A percentile compares a stretch with the other conserved stretches of the same genome.
phyloP scores from a whole-genome alignment of 768 basidiomycete genomes.

The Cyclocybe cylindracea region DNA sequence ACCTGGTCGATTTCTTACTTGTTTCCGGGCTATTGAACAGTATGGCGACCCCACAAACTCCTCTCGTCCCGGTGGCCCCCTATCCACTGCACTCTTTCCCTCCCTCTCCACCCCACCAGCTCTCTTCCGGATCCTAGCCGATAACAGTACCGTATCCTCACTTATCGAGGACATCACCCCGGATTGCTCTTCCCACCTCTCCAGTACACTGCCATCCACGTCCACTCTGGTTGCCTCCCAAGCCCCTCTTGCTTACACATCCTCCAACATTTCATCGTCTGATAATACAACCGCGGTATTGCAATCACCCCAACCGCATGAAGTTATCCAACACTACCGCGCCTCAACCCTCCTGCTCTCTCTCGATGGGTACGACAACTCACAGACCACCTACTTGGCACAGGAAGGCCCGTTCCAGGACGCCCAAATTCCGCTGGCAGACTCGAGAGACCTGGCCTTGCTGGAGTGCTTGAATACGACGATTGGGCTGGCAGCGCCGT shows the following conservation, averaged over 20 bases:
- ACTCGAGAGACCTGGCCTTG: constrained; percentile 9
- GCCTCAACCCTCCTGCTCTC: constrained; percentile 58
- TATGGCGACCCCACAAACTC: constrained; percentile 44
- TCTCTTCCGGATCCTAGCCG: constrained; percentile 45
- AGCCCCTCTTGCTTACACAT: no score
- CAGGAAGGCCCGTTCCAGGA: constrained; percentile 10
- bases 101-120: constrained; percentile 34
- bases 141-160: constrained; percentile 41
- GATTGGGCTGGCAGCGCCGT: constrained; percentile 15
- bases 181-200: constrained; percentile 38
- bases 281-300: no score
- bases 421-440: constrained; percentile 6
- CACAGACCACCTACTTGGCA: constrained; percentile 30
- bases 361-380: constrained; percentile 64
- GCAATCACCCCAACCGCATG: constrained; percentile 43
- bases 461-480: constrained; percentile 20
- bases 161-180: constrained; percentile 39
- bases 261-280: no score
- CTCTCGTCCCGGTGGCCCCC: constrained; percentile 46
- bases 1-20: background rate
- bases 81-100: constrained; percentile 41
- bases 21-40: constrained; percentile 19
- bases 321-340: constrained; percentile 63
- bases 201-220: background rate
- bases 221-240: no score